phyloP scores from a whole-genome alignment of 164 flowering plant species.

The Cinnamomum micranthum region DNA sequence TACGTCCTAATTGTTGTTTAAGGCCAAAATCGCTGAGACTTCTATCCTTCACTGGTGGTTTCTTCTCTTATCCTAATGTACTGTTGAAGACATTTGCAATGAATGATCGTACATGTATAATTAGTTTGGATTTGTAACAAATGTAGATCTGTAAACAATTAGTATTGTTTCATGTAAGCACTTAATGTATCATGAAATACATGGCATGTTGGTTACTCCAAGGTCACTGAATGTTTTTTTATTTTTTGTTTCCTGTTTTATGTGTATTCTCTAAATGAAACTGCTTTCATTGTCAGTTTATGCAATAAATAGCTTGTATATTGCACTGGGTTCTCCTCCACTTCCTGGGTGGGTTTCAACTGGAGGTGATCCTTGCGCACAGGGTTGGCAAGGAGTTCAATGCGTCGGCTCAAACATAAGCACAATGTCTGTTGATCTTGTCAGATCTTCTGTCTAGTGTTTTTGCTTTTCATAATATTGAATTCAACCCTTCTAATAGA shows the following conservation, averaged over 20 bases:
- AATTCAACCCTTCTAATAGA: neutral
- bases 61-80: too few relatives aligned
- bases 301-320: slow-evolving; percentile 61
- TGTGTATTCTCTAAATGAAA: neutral
- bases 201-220: neutral
- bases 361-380: slow-evolving; percentile 90
- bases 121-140: too few relatives aligned
- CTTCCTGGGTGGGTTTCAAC: slow-evolving; percentile 65
- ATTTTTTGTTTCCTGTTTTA: neutral
- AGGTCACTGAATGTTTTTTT: neutral
- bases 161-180: too few relatives aligned
- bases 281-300: slow-evolving; percentile 32
- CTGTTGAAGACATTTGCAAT: too few relatives aligned
- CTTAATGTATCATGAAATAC: neutral
- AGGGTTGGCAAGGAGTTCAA: slow-evolving; percentile 73
- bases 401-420: slow-evolving; percentile 77
- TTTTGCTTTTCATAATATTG: neutral
- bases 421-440: slow-evolving; percentile 42
- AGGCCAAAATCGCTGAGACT: too few relatives aligned
- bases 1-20: too few relatives aligned
- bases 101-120: too few relatives aligned
- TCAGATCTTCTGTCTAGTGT: neutral
- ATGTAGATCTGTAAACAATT: too few relatives aligned
- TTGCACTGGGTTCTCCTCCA: slow-evolving; percentile 56
- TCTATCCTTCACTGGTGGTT: too few relatives aligned